Percentiles rank a stretch among this genome's conserved stretches.
Evolutionary conservation across 805 yeast genomes (phyloP).

Genomic region (Hemisphaericaspora nanyangensis): DNA sequence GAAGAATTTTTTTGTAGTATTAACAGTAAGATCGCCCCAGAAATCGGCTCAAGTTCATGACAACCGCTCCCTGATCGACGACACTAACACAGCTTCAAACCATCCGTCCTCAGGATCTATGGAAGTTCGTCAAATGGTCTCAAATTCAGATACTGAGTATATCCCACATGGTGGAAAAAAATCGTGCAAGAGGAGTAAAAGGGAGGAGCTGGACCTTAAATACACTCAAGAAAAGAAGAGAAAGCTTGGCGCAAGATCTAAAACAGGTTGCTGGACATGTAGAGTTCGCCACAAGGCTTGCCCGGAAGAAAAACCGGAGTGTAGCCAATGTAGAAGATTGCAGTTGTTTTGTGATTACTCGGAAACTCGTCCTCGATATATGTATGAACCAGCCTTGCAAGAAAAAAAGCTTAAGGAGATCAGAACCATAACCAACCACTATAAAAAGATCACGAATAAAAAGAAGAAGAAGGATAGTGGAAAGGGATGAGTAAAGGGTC

Average conservation of each 20-base stretch:
- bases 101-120: background rate
- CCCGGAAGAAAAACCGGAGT: constrained; percentile 59
- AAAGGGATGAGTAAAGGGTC: background rate
- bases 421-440: constrained; percentile 38
- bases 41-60: background rate
- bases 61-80: too few species aligned
- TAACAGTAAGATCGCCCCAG: background rate
- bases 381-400: constrained; percentile 40
- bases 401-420: constrained; percentile 48
- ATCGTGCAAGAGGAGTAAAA: background rate
- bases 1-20: background rate
- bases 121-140: background rate
- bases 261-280: constrained; percentile 78
- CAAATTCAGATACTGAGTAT: background rate
- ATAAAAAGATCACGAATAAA: constrained; percentile 13
- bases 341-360: constrained; percentile 57
- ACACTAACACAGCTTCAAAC: background rate
- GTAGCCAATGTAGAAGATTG: constrained; percentile 55
- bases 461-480: constrained; percentile 7
- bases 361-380: constrained; percentile 49
- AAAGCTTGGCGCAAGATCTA: constrained; percentile 35
- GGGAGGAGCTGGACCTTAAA: constrained; percentile 1
- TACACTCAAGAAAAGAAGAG: constrained; percentile 13
- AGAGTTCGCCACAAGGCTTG: constrained; percentile 70
- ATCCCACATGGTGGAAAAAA: constrained; percentile 5